Percentiles rank a stretch among this genome's conserved stretches.
Conservation (phyloP, 345 rosid species). For the Lepidium didymum region DNA sequence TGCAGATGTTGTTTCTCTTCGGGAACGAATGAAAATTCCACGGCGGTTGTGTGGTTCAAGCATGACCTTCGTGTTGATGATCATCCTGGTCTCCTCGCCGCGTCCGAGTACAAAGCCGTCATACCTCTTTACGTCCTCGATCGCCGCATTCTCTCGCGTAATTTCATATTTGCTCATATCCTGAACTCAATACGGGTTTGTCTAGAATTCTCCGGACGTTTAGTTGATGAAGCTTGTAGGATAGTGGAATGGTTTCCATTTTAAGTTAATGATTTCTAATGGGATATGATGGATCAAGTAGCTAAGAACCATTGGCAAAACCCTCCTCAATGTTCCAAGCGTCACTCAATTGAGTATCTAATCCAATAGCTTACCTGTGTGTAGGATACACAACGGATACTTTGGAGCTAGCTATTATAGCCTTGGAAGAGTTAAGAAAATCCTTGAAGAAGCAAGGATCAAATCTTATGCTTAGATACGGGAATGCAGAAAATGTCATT, state of each 20-base stretch:
- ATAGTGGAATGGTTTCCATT: not conserved
- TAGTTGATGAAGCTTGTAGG: not conserved
- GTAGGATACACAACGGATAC: constrained; percentile 71
- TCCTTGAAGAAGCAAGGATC: constrained; percentile 57
- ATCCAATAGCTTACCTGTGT: constrained; percentile 19
- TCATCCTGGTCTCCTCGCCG: constrained; percentile 67
- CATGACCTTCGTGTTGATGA: constrained; percentile 87
- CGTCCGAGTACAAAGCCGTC: constrained; percentile 32
- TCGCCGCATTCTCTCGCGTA: constrained; percentile 61
- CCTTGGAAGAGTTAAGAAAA: constrained; percentile 55
- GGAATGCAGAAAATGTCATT: constrained; percentile 58
- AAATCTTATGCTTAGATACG: constrained; percentile 71
- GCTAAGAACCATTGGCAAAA: not conserved
- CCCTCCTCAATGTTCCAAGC: not conserved
- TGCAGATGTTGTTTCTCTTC: constrained; percentile 22
- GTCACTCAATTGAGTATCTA: not conserved
- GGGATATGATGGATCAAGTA: not conserved
- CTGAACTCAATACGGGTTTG: not conserved
- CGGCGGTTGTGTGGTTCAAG: constrained; percentile 82
- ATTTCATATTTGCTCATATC: constrained; percentile 3
- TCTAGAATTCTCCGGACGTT: not conserved
- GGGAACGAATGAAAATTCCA: constrained; percentile 21
- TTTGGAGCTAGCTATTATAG: constrained; percentile 58
- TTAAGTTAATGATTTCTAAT: not conserved
- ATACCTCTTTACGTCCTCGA: constrained; percentile 85